phyloP scores from a whole-genome alignment of 73 alveolate species.

The Tetrahymena borealis region DNA sequence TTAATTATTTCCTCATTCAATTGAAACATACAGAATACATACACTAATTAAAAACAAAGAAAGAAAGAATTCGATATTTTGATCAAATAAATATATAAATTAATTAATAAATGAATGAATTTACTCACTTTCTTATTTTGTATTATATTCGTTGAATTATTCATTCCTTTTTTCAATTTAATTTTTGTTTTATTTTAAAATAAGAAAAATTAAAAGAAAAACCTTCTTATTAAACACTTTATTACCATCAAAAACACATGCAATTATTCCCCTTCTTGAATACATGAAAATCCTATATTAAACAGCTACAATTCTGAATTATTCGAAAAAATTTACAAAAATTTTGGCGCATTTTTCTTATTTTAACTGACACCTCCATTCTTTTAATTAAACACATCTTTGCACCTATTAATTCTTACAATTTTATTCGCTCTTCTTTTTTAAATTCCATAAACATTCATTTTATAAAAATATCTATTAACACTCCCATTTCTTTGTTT shows the following conservation, averaged over 20 bases:
- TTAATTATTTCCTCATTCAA: too few relatives aligned
- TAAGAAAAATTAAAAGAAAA: background rate
- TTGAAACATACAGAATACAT: too few relatives aligned
- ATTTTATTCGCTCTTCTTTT: background rate
- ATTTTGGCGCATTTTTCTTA: background rate
- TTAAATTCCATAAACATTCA: too few relatives aligned
- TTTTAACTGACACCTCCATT: background rate
- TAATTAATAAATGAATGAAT: too few relatives aligned
- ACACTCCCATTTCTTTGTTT: too few relatives aligned
- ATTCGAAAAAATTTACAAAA: background rate
- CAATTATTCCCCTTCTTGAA: background rate
- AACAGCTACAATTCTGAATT: background rate
- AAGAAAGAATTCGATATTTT: too few relatives aligned
- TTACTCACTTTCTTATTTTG: too few relatives aligned
- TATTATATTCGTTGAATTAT: background rate
- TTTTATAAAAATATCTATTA: too few relatives aligned
- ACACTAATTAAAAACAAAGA: too few relatives aligned
- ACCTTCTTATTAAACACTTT: background rate
- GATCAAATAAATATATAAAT: too few relatives aligned
- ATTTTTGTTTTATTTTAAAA: background rate
- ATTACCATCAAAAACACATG: too few relatives aligned
- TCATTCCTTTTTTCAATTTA: background rate
- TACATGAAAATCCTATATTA: background rate
- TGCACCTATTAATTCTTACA: background rate
- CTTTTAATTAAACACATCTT: background rate